A percentile compares a stretch with the other conserved stretches of the same genome.
Evolutionary conservation across 306 rosid species (phyloP).

Genomic region (Mucuna pruriens): DNA sequence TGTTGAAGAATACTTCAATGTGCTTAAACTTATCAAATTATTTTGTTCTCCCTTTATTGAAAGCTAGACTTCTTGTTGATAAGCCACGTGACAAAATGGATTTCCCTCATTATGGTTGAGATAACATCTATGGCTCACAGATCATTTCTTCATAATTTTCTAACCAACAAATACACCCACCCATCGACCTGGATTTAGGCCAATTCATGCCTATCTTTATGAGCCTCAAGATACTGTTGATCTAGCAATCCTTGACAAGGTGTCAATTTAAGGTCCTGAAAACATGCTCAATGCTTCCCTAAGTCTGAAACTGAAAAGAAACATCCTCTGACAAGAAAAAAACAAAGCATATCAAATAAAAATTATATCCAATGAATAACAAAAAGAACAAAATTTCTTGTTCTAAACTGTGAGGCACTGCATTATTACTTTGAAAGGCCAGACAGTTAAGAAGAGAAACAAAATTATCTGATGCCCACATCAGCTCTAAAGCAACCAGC

Average conservation of each 20-base stretch:
- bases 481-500: slow-evolving; percentile 70
- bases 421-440: slow-evolving; percentile 35
- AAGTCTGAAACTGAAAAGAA: slow-evolving; percentile 51
- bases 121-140: slow-evolving; percentile 32
- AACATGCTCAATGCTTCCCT: slow-evolving; percentile 50
- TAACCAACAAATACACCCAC: slow-evolving; percentile 40
- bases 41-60: neutral
- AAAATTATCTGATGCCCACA: slow-evolving; percentile 46
- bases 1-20: neutral
- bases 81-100: slow-evolving; percentile 27
- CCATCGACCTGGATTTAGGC: slow-evolving; percentile 33
- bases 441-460: slow-evolving; percentile 55
- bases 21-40: neutral
- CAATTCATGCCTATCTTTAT: slow-evolving; percentile 40
- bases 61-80: slow-evolving; percentile 22
- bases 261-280: slow-evolving; percentile 45
- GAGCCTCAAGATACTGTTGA: slow-evolving; percentile 43
- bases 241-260: slow-evolving; percentile 41
- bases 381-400: slow-evolving; percentile 33
- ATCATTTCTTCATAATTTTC: slow-evolving; percentile 32
- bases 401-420: slow-evolving; percentile 52
- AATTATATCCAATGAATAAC: slow-evolving; percentile 30
- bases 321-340: slow-evolving; percentile 49
- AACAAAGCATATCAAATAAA: slow-evolving; percentile 40
- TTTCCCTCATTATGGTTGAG: slow-evolving; percentile 19